phyloP scores from a whole-genome alignment of 129 eudicot species.

The Flaveria ramosissima region DNA sequence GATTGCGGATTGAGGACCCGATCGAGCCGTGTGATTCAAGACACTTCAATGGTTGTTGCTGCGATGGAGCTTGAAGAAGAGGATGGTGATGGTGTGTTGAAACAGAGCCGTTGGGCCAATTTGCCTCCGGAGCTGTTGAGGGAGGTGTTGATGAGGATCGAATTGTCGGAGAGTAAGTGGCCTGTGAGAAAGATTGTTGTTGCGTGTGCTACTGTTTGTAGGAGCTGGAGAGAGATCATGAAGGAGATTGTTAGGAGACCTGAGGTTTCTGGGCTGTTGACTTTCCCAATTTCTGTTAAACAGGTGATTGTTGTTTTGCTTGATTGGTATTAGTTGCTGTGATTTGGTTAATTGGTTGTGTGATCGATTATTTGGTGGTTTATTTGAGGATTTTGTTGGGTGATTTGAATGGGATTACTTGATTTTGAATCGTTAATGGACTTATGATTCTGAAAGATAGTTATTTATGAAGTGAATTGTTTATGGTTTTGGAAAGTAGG shows the following conservation, averaged over 20 bases:
- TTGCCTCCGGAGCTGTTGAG: conserved; percentile 75
- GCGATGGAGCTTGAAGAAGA: conserved; percentile 21
- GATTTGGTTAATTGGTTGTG: neutral
- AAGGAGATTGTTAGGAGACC: conserved; percentile 77
- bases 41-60: conserved; percentile 42
- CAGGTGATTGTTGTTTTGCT: conserved; percentile 47
- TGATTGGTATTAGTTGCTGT: neutral
- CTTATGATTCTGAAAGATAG: neutral
- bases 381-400: conserved; percentile 7
- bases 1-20: conserved; percentile 49
- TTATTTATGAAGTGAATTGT: neutral
- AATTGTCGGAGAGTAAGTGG: conserved; percentile 66
- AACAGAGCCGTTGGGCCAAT: conserved; percentile 59
- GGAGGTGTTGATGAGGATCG: conserved; percentile 64
- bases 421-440: neutral
- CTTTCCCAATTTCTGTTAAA: conserved; percentile 80
- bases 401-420: neutral
- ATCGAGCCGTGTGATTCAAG: conserved; percentile 69
- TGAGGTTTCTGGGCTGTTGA: conserved; percentile 58
- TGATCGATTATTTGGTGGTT: neutral
- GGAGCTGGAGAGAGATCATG: conserved; percentile 79
- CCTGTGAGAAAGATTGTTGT: conserved; percentile 72
- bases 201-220: conserved; percentile 83
- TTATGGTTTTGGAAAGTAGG: neutral
- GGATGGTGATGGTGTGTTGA: conserved; percentile 37